Conservation (phyloP, 176 grass and related monocot species). For the sorghum (Sorghum bicolor) region Sorghum_bicolor_NCBIv3 NC_012872.2:8107501-8108000, state of each 20-base stretch:
- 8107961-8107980: constrained; percentile 1
- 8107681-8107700: constrained; percentile 71
- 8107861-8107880: constrained; percentile 83
- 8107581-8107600: constrained; percentile 41
- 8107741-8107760: constrained; percentile 74
- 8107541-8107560: constrained; percentile 58
- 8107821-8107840: constrained; percentile 91
- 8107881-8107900: constrained; percentile 76
- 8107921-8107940: constrained; percentile 59
- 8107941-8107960: constrained; percentile 10
- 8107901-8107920: constrained; percentile 96
- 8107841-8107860: constrained; percentile 82
- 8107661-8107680: constrained; percentile 42
- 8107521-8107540: constrained; percentile 46
- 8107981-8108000: constrained; percentile 35
- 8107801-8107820: constrained; percentile 70
- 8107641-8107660: constrained; percentile 42
- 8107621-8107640: constrained; percentile 46
- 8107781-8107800: constrained; percentile 28
- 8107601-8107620: constrained; percentile 40
- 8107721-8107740: constrained; percentile 98
- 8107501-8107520: constrained; percentile 15
- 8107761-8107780: constrained; percentile 48
- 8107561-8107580: constrained; percentile 52
- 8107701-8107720: constrained; percentile 91